Evolutionary conservation across 106 monocot species (phyloP).

Genomic region (Acorus calamus): DNA sequence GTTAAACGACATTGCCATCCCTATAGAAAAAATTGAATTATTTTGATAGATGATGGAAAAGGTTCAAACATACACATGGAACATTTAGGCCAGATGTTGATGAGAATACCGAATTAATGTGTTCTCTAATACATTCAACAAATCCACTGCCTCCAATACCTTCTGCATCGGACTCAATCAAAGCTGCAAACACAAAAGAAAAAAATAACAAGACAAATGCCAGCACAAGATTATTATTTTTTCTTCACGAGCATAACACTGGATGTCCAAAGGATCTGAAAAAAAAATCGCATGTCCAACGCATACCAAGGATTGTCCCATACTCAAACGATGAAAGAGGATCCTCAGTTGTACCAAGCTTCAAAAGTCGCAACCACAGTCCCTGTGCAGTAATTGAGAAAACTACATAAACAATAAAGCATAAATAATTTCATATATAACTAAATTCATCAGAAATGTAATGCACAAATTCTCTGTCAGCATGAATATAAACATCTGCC

Average conservation of each 20-base stretch:
- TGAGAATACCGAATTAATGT: slow-evolving; percentile 78
- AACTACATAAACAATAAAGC: background rate
- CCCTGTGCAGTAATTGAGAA: slow-evolving; percentile 32
- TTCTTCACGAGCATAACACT: background rate
- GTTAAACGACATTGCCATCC: slow-evolving; percentile 99
- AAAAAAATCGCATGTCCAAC: background rate
- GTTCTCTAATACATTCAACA: slow-evolving; percentile 98
- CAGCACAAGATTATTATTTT: background rate
- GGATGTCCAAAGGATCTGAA: background rate
- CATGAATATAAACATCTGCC: too few relatives aligned
- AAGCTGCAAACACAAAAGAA: slow-evolving; percentile 36
- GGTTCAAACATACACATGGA: too few relatives aligned
- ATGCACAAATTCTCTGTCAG: too few relatives aligned
- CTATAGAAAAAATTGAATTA: slow-evolving; percentile 23
- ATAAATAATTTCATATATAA: background rate
- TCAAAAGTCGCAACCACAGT: slow-evolving; percentile 90
- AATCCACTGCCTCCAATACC: slow-evolving; percentile 99
- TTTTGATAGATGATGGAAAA: background rate
- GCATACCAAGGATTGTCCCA: slow-evolving; percentile 96
- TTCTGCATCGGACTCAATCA: slow-evolving; percentile 99
- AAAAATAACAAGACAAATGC: background rate
- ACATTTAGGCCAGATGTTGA: too few relatives aligned
- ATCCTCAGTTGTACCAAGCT: slow-evolving; percentile 95
- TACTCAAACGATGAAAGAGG: slow-evolving; percentile 99
- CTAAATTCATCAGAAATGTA: background rate